Evolutionary conservation across 768 basidiomycete species (phyloP), one percentile per base, ranked within the genome.

Genomic region (Mycena amicta): DNA sequence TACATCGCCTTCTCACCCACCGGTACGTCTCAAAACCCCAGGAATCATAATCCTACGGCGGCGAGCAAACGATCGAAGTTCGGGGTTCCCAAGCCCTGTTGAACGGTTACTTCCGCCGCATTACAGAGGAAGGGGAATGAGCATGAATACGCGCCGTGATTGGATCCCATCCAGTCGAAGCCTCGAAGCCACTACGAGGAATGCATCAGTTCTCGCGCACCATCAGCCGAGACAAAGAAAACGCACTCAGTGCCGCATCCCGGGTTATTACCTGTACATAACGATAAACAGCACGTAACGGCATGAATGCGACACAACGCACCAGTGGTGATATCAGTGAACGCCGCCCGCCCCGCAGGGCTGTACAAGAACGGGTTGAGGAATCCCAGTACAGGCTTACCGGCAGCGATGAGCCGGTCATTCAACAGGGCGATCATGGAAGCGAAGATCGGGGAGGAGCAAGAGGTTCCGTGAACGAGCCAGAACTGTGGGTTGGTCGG

Each of bases 391-490:
- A 37, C 51, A 11, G 61, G 49, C 50, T 68, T 71, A 0, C 70
- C 70, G 0, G 65, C 70, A 3, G 54, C 66, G 20, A 77, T 41
- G 12, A 74, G 72, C 0, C 71, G 75, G 31, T 80, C 77, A 41
- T 80, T 79, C 40, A 82, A 61, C 63, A 80, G 73, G 2, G 77
- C 67, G 22, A 81, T 63, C 51, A 81, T 66, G 45, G 71, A 71
- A 0, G 79, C 73, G 56, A 83, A 77, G 2, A 77, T 73, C 1
- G 81, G 81, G 8, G 74, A 37, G 0, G 79, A n/a, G 4, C 74
- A 73, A 8, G 79, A 80, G 3, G 81, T 83, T 31, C 82, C 83
- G 2, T 52, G 67, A 28, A 74, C 65, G 2, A 50, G 37, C 20
- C 3, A n/a, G 16, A 56, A 0, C 52, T 53, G 26, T 5, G 11